Percentiles rank a stretch among this genome's conserved stretches.
Conservation (phyloP, 2,329 filamentous ascomycete species). For the Endothia cerciana region DNA sequence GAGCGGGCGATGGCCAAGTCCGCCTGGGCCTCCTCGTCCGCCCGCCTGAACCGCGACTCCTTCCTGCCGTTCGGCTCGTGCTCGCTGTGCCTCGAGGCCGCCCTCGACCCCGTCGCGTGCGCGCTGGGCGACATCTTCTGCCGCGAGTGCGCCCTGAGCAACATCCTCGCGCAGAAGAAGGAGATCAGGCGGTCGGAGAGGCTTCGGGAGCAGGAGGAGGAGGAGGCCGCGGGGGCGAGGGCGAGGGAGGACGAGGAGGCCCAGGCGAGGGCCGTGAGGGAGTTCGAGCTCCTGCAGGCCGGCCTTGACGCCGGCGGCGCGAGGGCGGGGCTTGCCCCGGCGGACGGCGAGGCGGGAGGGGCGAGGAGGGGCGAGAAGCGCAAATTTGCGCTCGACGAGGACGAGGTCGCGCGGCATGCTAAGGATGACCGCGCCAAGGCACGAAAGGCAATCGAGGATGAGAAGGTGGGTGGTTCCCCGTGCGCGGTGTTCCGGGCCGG, state of each 20-base stretch:
- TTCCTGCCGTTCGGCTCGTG: constrained; percentile 92
- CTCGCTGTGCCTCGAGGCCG: constrained; percentile 80
- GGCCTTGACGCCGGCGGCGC: constrained; percentile 54
- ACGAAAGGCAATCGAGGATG: constrained; percentile 70
- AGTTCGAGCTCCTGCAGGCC: constrained; percentile 86
- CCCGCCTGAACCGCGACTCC: constrained; percentile 86
- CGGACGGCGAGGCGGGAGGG: constrained; percentile 29
- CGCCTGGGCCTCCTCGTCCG: constrained; percentile 79
- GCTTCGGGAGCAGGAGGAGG: constrained; percentile 61
- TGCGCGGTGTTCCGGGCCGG: background rate
- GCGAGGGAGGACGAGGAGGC: constrained; percentile 70
- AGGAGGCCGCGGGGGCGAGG: constrained; percentile 64
- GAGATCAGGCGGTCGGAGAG: constrained; percentile 84
- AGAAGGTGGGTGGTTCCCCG: constrained; percentile 58
- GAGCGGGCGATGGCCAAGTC: constrained; percentile 82
- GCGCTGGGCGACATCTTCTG: constrained; percentile 89
- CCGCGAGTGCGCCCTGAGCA: constrained; percentile 87
- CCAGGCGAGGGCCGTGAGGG: constrained; percentile 68
- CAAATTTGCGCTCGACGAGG: constrained; percentile 80
- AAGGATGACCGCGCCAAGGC: constrained; percentile 71
- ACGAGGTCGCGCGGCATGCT: constrained; percentile 73
- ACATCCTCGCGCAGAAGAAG: constrained; percentile 88
- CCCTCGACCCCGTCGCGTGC: constrained; percentile 83
- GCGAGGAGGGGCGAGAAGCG: constrained; percentile 59
- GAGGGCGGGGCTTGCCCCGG: constrained; percentile 36